These are phyloP conservation scores for Podospora pseudoanserina DNA, from an alignment of 495 filamentous ascomycete genomes.

Conservation along the genomic window DNA sequence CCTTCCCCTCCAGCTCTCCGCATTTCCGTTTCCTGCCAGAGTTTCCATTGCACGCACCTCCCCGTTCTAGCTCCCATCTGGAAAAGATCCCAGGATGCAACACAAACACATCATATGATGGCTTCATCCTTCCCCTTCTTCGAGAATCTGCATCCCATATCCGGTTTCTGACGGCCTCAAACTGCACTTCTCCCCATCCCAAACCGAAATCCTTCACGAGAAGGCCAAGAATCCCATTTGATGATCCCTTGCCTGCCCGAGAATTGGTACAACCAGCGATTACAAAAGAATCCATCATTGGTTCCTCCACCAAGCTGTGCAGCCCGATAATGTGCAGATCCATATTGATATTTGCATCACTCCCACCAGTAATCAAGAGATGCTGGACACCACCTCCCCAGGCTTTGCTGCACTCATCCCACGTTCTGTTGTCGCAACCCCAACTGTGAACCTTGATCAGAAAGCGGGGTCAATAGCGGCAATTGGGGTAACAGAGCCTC, in stretches of 20 bases:
- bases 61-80: neutral
- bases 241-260: neutral
- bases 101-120: neutral
- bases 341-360: neutral
- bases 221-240: neutral
- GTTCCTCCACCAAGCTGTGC: neutral
- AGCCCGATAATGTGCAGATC: neutral
- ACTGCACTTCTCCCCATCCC: neutral
- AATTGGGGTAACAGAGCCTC: neutral
- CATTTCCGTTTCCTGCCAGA: neutral
- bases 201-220: neutral
- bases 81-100: neutral
- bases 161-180: neutral
- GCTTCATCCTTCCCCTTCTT: neutral
- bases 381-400: neutral
- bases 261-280: neutral
- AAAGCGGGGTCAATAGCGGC: neutral
- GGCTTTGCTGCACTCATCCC: neutral
- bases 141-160: neutral
- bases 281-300: neutral
- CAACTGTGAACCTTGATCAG: neutral
- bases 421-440: neutral
- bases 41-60: neutral
- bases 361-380: neutral
- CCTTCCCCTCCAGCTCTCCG: neutral